Evolutionary conservation across 148 eudicot genomes (phyloP).

Genomic region (Dianthus caryophyllus): DNA sequence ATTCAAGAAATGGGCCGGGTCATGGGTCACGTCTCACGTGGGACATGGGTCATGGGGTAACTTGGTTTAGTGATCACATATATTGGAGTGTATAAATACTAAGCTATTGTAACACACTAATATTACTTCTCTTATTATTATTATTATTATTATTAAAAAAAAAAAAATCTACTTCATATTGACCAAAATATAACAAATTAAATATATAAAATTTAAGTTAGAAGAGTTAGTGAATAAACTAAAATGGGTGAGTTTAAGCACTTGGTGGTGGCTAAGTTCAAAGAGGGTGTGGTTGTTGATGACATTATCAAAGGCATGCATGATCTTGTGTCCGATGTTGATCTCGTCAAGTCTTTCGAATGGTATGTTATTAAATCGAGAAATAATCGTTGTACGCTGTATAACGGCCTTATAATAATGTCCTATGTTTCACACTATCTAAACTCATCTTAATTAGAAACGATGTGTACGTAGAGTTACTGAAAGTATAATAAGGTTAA

Average conservation of each 20-base stretch:
- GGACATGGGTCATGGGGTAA: constrained; percentile 7
- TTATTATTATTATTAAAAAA: too few relatives aligned
- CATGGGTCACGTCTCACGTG: not conserved
- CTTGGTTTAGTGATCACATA: constrained; percentile 1
- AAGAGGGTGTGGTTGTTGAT: constrained; percentile 64
- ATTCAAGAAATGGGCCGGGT: too few relatives aligned
- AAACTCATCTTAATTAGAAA: too few relatives aligned
- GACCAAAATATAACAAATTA: not conserved
- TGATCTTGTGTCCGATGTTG: constrained; percentile 57
- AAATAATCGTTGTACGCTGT: too few relatives aligned
- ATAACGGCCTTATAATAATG: too few relatives aligned
- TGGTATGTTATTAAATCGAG: constrained; percentile 47
- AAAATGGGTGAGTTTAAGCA: constrained; percentile 63
- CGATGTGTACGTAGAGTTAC: too few relatives aligned
- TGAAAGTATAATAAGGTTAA: too few relatives aligned
- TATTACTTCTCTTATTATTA: not conserved
- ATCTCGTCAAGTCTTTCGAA: constrained; percentile 57
- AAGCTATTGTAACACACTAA: not conserved
- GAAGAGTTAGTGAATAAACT: too few relatives aligned
- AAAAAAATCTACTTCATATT: too few relatives aligned
- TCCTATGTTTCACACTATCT: too few relatives aligned
- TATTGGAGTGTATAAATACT: not conserved
- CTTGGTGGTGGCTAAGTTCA: constrained; percentile 88
- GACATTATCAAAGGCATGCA: constrained; percentile 72
- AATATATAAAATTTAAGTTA: not conserved